Conservation (phyloP, 2,329 filamentous ascomycete genomes). For the Exophiala spinifera region DNA sequence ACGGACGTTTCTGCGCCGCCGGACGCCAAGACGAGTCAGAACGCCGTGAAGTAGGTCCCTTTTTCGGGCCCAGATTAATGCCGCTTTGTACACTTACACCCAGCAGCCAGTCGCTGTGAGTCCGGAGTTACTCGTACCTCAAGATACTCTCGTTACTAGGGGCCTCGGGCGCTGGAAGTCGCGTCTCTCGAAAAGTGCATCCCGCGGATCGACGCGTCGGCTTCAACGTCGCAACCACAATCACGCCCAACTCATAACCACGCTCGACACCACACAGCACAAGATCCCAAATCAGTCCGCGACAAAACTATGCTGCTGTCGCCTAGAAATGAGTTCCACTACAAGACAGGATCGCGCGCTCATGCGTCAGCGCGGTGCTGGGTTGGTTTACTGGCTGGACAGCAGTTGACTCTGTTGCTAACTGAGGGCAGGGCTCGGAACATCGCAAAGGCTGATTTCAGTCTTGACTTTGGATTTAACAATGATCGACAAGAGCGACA, state of each 20-base stretch:
- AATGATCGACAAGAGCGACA: constrained; percentile 14
- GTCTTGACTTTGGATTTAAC: constrained; percentile 20
- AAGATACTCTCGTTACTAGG: no score
- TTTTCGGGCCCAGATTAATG: no score
- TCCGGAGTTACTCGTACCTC: no score
- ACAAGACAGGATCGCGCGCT: constrained; percentile 51
- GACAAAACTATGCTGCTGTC: background rate
- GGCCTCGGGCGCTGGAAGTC: background rate
- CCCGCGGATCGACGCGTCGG: background rate
- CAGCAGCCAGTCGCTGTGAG: no score
- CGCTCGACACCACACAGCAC: background rate
- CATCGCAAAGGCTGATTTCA: constrained; percentile 21
- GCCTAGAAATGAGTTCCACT: background rate
- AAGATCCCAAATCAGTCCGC: background rate
- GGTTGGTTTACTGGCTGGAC: constrained; percentile 41
- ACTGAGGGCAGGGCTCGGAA: constrained; percentile 10
- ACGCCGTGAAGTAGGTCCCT: background rate
- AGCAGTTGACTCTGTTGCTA: constrained; percentile 1
- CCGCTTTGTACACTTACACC: no score
- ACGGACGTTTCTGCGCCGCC: background rate
- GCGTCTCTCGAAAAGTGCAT: background rate
- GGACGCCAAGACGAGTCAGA: background rate
- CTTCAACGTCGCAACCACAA: background rate
- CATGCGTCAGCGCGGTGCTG: constrained; percentile 58
- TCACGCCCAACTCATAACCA: background rate